Evolutionary conservation across 495 filamentous ascomycete genomes (phyloP).

Genomic region (Penicillium bovifimosum): DNA sequence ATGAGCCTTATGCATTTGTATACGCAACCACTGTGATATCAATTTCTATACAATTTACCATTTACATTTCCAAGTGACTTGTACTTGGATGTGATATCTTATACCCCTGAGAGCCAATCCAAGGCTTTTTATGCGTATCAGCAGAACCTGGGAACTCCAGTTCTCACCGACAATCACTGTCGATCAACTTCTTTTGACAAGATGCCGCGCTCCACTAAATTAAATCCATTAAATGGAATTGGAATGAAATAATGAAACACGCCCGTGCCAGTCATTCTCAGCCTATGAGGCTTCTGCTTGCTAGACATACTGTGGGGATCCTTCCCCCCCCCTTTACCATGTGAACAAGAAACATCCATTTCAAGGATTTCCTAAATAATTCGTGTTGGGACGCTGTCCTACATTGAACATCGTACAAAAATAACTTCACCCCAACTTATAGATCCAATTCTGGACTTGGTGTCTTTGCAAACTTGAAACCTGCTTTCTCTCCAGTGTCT

Average conservation of each 20-base stretch:
- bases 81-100: too few relatives aligned
- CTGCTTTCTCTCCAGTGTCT: neutral
- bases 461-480: neutral
- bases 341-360: neutral
- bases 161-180: neutral
- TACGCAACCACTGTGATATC: too few relatives aligned
- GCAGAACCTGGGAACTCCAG: neutral
- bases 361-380: neutral
- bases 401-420: constrained; percentile 7
- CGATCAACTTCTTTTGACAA: constrained; percentile 1
- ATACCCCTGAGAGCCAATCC: neutral
- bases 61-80: too few relatives aligned
- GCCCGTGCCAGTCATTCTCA: constrained; percentile 4
- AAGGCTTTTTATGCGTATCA: neutral
- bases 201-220: constrained; percentile 12
- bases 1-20: too few relatives aligned
- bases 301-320: constrained; percentile 7
- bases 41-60: too few relatives aligned
- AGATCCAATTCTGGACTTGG: neutral
- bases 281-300: constrained; percentile 7
- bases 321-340: constrained; percentile 14
- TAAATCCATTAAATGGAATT: neutral
- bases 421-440: neutral
- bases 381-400: neutral
- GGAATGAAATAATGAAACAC: constrained; percentile 16